Evolutionary conservation across 257 asterid genomes (phyloP), one percentile per base, ranked within the genome.

Genomic region (Scutellaria barbata): DNA sequence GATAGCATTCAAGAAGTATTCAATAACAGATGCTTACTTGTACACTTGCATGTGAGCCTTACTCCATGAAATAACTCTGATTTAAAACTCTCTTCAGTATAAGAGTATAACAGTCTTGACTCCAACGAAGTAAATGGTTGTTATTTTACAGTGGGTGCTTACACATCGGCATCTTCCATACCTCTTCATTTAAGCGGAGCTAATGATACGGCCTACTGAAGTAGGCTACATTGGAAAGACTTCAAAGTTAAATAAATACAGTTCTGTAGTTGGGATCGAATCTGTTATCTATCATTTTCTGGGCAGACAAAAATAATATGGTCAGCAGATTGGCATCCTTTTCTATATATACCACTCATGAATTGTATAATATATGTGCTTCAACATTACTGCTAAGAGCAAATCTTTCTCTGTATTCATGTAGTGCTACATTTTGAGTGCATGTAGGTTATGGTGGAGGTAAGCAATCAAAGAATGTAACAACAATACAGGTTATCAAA

Each of bases 1-100:
- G 14, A 54, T 18, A 52, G 39, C 46, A 33, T 40, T 20, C 41
- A 35, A 68, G 74, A 55, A 54, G 61, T 67, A 51, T 16, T 10
- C 1, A 67, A 10, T 17, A 37, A 62, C 3, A 12, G 6, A 52
- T 3, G 14, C 6, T n/a, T 10, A 8, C 25, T 18, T 0, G 8
- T 66, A 41, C 17, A 3, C 39, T 37, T 14, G 25, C 55, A 69
- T 51, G 8, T 13, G 46, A n/a, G 18, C 16, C 14, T 69, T 42
- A 20, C 65, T 17, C 37, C 56, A 22, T 1, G 22, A 30, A 10
- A 57, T 16, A 45, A 69, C 67, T 43, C 40, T 1, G 18, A 69
- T 42, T 12, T 12, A 25, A 22, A 22, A 25, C 25, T 0, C 7
- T 63, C 55, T 30, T 1, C 8, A 48, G 17, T 1, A 48, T 11